These are phyloP conservation scores for Blastomyces gilchristii DNA, from an alignment of 2,329 filamentous ascomycete species.

Conservation along the genomic window DNA sequence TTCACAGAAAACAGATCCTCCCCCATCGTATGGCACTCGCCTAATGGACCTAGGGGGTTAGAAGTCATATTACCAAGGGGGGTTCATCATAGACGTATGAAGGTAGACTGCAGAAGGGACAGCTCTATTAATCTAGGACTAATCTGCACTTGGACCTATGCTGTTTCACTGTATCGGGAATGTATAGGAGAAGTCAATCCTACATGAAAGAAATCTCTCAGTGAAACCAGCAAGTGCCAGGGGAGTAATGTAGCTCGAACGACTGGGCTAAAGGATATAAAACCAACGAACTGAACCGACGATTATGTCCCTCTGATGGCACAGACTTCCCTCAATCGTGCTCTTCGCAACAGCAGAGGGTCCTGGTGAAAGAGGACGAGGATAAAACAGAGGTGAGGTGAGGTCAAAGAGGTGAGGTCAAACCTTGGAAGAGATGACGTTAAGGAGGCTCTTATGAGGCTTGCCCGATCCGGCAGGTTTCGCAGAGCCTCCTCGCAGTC, in stretches of 20 bases:
- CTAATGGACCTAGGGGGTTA: background rate
- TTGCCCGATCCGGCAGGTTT: background rate
- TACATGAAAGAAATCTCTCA: background rate
- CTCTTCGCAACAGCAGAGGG: background rate
- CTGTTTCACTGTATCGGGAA: background rate
- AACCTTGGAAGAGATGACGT: constrained; percentile 2
- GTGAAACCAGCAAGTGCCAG: background rate
- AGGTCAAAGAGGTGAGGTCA: background rate
- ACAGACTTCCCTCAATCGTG: too few species aligned
- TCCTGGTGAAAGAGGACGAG: background rate
- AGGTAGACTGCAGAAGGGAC: background rate
- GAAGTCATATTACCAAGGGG: background rate
- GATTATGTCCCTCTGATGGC: background rate
- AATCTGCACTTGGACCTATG: background rate
- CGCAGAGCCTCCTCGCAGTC: background rate
- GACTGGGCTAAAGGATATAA: background rate
- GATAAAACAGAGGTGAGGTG: background rate
- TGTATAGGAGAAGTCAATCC: background rate
- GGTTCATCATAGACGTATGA: background rate
- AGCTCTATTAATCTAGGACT: background rate
- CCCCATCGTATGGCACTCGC: background rate
- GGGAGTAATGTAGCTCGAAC: background rate
- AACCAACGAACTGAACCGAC: background rate
- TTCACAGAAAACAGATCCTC: background rate
- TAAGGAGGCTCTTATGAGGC: background rate